phyloP scores from a whole-genome alignment of 2,329 filamentous ascomycete genomes.

The Penicillium sp. region DNA sequence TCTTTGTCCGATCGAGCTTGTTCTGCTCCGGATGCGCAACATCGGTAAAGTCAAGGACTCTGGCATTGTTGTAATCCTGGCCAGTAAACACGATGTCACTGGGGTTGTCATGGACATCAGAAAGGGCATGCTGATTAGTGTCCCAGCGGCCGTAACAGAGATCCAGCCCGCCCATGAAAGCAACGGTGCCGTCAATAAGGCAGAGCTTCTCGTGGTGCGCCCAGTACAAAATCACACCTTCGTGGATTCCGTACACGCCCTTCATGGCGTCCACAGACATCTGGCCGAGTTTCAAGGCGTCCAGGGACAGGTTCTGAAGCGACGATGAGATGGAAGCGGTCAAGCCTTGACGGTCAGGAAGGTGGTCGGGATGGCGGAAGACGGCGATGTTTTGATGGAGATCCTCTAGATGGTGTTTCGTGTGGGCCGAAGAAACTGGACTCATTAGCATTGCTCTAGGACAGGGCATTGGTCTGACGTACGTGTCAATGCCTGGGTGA shows the following conservation, averaged over 20 bases:
- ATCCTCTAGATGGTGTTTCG: conserved; percentile 76
- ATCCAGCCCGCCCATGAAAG: conserved; percentile 91
- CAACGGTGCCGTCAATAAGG: conserved; percentile 75
- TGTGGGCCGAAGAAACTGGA: conserved; percentile 71
- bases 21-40: conserved; percentile 82
- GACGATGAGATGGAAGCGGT: conserved; percentile 61
- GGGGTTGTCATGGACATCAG: conserved; percentile 81
- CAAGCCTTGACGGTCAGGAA: conserved; percentile 72
- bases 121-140: conserved; percentile 82
- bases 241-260: conserved; percentile 78
- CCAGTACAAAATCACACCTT: conserved; percentile 86
- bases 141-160: conserved; percentile 90
- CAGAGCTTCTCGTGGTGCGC: conserved; percentile 93
- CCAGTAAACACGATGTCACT: conserved; percentile 81
- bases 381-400: conserved; percentile 85
- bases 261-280: conserved; percentile 75
- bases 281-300: conserved; percentile 62
- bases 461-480: conserved; percentile 49
- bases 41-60: conserved; percentile 79
- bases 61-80: conserved; percentile 91
- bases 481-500: conserved; percentile 79
- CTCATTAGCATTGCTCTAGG: conserved; percentile 4
- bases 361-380: conserved; percentile 88
- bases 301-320: conserved; percentile 61
- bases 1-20: conserved; percentile 79